phyloP scores from a whole-genome alignment of 345 rosid genomes.

The Salix udensis region DNA sequence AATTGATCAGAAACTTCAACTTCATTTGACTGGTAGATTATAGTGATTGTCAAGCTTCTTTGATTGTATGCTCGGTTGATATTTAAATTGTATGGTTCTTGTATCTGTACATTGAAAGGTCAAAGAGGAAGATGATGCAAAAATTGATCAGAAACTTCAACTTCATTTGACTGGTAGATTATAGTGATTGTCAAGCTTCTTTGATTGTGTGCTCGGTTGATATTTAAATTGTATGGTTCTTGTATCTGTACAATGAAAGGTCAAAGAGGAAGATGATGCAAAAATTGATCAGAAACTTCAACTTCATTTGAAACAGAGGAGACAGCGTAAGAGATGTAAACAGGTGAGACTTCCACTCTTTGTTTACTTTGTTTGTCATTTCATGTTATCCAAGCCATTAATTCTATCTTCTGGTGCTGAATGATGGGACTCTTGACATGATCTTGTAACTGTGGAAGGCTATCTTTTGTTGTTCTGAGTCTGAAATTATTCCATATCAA shows the following conservation, averaged over 20 bases:
- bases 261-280: conserved; percentile 95
- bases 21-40: too few relatives aligned
- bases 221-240: conserved; percentile 3
- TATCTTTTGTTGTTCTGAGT: not conserved
- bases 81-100: conserved; percentile 1
- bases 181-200: conserved; percentile 14
- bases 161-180: conserved; percentile 69
- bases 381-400: not conserved
- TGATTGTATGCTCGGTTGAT: not conserved
- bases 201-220: not conserved
- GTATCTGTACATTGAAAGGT: conserved; percentile 47
- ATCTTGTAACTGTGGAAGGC: not conserved
- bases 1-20: conserved; percentile 71
- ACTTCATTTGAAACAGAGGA: conserved; percentile 62
- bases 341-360: conserved; percentile 46
- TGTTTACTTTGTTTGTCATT: not conserved
- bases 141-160: conserved; percentile 71
- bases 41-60: conserved; percentile 13
- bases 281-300: conserved; percentile 74
- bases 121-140: conserved; percentile 94
- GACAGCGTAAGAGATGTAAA: conserved; percentile 51
- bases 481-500: not conserved
- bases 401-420: not conserved
- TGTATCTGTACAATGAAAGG: conserved; percentile 42
- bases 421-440: not conserved